Evolutionary conservation across 2,329 filamentous ascomycete genomes (phyloP), one percentile per base, ranked within the genome.

Genomic region (Alternaria ventricosa): DNA sequence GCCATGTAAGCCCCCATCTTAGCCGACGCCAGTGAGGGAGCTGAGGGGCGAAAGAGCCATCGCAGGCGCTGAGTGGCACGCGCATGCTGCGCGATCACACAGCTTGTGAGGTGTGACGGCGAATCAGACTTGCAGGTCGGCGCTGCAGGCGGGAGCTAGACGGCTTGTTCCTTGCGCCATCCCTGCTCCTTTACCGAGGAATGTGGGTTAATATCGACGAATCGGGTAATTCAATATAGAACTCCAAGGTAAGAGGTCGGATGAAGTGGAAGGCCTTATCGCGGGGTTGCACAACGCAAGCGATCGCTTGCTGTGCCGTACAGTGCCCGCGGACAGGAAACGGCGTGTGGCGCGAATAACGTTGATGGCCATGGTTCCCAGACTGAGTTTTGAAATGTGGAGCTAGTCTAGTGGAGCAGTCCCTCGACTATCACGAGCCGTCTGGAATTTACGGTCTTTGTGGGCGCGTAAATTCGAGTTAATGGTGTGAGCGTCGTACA

Each of bases 51-150:
- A 72, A 63, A 70, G 61, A 36, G 64, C 67, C 60, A 67, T 71
- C 67, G 70, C 67, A 72, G 72, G 50, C 73, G 74, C 74, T 75
- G 74, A 78, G 66, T 77, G 75, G 74, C 69, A 71, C 69, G 68
- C 64, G 63, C 65, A 69, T 66, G 59, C 67, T 65, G 71, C 63
- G 63, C 70, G 58, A 75, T 78, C 75, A 77, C 75, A 73, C 65
- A 64, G 68, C 65, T 59, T 65, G 68, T 68, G 61, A 56, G 61
- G 65, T 66, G 64, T 70, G 65, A 63, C 46, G 44, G 64, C 73
- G 70, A 75, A 75, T 75, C 68, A 71, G 33, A 56, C 36, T 46
- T 61, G 60, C 61, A 67, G 57, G 23, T 13, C 13, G 51, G 50
- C 43, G 28, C 33, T 28, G 60, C 20, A 28, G 2, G 55, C 68